Base-by-base conservation (phyloP, 768 basidiomycete species). In the Rhodocollybia butyracea region DNA sequence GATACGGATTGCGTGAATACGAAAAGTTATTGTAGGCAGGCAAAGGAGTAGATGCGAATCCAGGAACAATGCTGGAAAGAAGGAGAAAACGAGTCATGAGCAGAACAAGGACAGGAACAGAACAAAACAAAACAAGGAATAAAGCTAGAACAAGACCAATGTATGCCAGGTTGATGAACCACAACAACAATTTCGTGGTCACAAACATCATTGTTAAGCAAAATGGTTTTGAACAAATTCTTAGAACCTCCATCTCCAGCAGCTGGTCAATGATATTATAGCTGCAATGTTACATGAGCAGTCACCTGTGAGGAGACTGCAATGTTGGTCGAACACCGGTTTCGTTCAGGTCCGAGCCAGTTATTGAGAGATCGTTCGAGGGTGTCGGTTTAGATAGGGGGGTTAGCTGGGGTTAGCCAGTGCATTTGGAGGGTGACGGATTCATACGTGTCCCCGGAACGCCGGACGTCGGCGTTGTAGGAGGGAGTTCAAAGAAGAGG, bases 361-460 rank as follows among this genome's bases (percentile, higher is more conserved):
- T 82, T 78, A 58, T 90, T 90, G 57, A 92, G 66, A 48, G 71
- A 73, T 54, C 77, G 76, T 64, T 89, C 86, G 5, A 92, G 77
- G 24, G 76, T 77, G 60, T 91, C 89, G 0, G 91, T 67, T 67
- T 88, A 91, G 42, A 76, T 78, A 30, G 88, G 66, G 2, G 89
- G 85, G n/a, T n/a, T n/a, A n/a, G n/a, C n/a, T n/a, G n/a, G n/a
- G 2, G 89, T 91, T 10, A 78, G 78, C 88, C 89, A 91, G 17
- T 83, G 81, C 24, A 91, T 76, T 64, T 89, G 86, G 76, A 91
- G 78, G 7, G 82, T 82, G 46, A 85, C 64, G 53, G 69, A 77
- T 66, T 90, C 89, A 10, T 74, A 81, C 63, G 83, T 89, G 77
- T 89, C 85, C 45, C 79, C 88, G 62, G 87, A 89, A 17, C 88